Evolutionary conservation across 2,329 filamentous ascomycete species (phyloP).

Genomic region (Xylariaceae sp.): DNA sequence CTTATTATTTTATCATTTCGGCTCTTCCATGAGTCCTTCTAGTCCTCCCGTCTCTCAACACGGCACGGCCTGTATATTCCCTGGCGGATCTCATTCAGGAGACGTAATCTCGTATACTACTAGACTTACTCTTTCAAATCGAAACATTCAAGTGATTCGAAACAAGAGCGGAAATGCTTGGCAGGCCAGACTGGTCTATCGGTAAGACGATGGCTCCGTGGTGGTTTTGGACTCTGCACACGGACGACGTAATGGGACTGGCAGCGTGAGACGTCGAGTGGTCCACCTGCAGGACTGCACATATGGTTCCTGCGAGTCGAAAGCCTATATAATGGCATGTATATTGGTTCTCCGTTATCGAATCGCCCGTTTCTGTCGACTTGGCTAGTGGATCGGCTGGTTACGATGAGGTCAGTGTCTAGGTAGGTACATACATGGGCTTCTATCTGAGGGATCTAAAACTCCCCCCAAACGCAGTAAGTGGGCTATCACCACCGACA

Average conservation of each 20-base stretch:
- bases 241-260: neutral
- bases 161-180: neutral
- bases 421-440: neutral
- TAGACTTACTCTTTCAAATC: neutral
- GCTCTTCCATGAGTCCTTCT: neutral
- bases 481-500: constrained; percentile 13
- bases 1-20: neutral
- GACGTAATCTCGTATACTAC: neutral
- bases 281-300: neutral
- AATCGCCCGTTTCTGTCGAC: neutral
- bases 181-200: neutral
- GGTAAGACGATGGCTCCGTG: neutral
- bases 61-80: no score
- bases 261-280: neutral
- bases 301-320: neutral
- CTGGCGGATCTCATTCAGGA: neutral
- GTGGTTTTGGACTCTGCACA: neutral
- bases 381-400: constrained; percentile 21
- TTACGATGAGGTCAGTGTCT: constrained; percentile 22
- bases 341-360: neutral
- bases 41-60: neutral
- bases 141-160: neutral
- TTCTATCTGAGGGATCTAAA: constrained; percentile 22
- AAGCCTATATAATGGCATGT: neutral
- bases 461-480: constrained; percentile 22